A percentile compares a stretch with the other conserved stretches of the same genome.
phyloP scores from a whole-genome alignment of 768 basidiomycete genomes.

The Xerocomus brunneocitrinus region DNA sequence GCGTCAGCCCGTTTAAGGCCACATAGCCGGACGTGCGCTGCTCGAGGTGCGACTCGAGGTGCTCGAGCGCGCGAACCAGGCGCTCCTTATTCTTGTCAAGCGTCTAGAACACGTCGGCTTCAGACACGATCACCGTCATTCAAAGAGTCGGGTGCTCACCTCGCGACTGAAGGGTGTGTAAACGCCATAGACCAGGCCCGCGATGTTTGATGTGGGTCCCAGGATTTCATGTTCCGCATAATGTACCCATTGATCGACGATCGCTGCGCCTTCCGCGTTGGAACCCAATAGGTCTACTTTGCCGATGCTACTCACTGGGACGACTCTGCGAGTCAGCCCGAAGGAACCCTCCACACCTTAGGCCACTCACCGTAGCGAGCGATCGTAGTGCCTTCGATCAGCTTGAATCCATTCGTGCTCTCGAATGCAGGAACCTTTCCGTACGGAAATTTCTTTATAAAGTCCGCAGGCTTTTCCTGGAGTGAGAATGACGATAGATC shows the following conservation, averaged over 20 bases:
- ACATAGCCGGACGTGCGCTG: constrained; percentile 7
- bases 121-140: neutral
- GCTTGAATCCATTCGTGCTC: constrained; percentile 12
- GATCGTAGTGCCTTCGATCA: constrained; percentile 15
- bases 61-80: constrained; percentile 2
- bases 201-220: neutral
- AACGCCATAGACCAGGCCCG: neutral
- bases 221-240: constrained; percentile 18
- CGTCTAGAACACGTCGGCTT: neutral
- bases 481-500: constrained; percentile 3
- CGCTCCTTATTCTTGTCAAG: constrained; percentile 2
- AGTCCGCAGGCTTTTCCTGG: constrained; percentile 11
- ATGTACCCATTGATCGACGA: constrained; percentile 21
- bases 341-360: neutral
- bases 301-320: constrained; percentile 12
- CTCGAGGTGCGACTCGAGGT: constrained; percentile 15
- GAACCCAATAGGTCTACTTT: constrained; percentile 12
- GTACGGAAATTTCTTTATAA: constrained; percentile 11
- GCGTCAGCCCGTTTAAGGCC: constrained; percentile 11
- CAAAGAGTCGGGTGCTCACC: constrained; percentile 1
- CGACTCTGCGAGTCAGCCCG: neutral
- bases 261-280: constrained; percentile 2
- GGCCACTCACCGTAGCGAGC: constrained; percentile 16
- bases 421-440: constrained; percentile 22
- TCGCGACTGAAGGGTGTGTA: constrained; percentile 6